A percentile compares a stretch with the other conserved stretches of the same genome.
Evolutionary conservation across 257 asterid species (phyloP).

Genomic region (Parsonsia alboflavescens): DNA sequence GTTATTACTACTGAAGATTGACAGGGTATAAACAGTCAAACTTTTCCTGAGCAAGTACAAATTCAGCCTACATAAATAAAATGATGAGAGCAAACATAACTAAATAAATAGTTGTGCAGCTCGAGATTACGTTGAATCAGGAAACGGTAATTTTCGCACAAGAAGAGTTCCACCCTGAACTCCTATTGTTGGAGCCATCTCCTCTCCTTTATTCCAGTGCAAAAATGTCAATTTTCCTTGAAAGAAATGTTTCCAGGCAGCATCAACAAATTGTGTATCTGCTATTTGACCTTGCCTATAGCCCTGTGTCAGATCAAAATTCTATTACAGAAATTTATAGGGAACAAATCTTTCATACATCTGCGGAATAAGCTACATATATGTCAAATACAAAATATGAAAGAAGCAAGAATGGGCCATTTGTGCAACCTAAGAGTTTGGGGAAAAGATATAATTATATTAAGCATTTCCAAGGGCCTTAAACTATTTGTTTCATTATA

Average conservation of each 20-base stretch:
- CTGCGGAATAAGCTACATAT: neutral
- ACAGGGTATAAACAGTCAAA: neutral
- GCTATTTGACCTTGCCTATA: slow-evolving; percentile 41
- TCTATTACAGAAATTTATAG: neutral
- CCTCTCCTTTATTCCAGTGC: slow-evolving; percentile 77
- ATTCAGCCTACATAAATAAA: slow-evolving; percentile 6
- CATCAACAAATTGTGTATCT: slow-evolving; percentile 38
- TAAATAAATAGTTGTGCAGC: slow-evolving; percentile 3
- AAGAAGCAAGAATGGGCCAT: neutral
- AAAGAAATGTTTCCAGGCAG: slow-evolving; percentile 47
- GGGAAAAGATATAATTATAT: neutral
- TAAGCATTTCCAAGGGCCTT: neutral
- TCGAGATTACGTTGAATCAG: slow-evolving; percentile 53
- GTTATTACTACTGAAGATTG: neutral
- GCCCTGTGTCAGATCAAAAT: slow-evolving; percentile 37
- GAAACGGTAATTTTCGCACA: slow-evolving; percentile 66
- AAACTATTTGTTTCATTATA: neutral
- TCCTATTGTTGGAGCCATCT: slow-evolving; percentile 72
- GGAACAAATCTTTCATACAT: neutral
- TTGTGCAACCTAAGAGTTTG: neutral
- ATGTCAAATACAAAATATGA: neutral
- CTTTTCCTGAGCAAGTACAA: neutral
- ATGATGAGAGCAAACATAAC: slow-evolving; percentile 6
- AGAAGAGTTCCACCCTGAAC: slow-evolving; percentile 71
- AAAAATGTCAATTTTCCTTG: slow-evolving; percentile 68